A percentile compares a stretch with the other conserved stretches of the same genome.
Evolutionary conservation across 78 protist species (phyloP).

Genomic region (Dictyostelium brefeldianum): DNA sequence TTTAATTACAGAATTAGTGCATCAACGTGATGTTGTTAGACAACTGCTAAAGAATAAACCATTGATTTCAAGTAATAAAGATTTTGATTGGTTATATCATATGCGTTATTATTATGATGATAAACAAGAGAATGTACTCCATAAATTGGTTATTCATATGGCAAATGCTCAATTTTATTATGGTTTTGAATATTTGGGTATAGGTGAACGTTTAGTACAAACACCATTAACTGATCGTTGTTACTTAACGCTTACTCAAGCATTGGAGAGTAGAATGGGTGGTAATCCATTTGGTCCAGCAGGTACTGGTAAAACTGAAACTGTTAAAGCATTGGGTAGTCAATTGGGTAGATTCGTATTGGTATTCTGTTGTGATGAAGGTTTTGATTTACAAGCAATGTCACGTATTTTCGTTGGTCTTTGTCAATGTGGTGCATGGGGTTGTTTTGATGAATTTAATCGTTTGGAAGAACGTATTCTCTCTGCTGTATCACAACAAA

Average conservation of each 20-base stretch:
- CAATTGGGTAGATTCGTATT: slow-evolving; percentile 95
- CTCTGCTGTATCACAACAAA: slow-evolving; percentile 99
- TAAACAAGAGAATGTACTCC: slow-evolving; percentile 32
- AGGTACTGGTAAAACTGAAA: slow-evolving; percentile 99
- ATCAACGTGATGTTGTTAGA: slow-evolving; percentile 93
- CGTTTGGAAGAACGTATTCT: slow-evolving; percentile 99
- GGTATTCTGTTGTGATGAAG: slow-evolving; percentile 99
- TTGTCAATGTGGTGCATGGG: slow-evolving; percentile 99
- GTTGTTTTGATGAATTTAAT: slow-evolving; percentile 99
- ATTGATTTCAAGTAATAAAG: slow-evolving; percentile 11
- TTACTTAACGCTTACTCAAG: slow-evolving; percentile 96
- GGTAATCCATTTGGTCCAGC: slow-evolving; percentile 99
- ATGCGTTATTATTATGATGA: slow-evolving; percentile 94
- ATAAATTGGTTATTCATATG: slow-evolving; percentile 84
- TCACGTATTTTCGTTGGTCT: slow-evolving; percentile 98
- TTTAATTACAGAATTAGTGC: slow-evolving; percentile 96
- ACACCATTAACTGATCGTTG: slow-evolving; percentile 96
- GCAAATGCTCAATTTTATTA: slow-evolving; percentile 95
- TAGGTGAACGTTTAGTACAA: slow-evolving; percentile 96
- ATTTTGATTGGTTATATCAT: slow-evolving; percentile 95
- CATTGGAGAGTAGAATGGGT: slow-evolving; percentile 94
- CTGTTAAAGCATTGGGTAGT: slow-evolving; percentile 96
- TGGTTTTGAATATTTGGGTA: slow-evolving; percentile 99
- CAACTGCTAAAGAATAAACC: slow-evolving; percentile 29
- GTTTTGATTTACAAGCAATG: slow-evolving; percentile 98